These are phyloP conservation scores for Eucalyptus caleyi DNA, from an alignment of 345 rosid genomes.

Conservation along the genomic window DNA sequence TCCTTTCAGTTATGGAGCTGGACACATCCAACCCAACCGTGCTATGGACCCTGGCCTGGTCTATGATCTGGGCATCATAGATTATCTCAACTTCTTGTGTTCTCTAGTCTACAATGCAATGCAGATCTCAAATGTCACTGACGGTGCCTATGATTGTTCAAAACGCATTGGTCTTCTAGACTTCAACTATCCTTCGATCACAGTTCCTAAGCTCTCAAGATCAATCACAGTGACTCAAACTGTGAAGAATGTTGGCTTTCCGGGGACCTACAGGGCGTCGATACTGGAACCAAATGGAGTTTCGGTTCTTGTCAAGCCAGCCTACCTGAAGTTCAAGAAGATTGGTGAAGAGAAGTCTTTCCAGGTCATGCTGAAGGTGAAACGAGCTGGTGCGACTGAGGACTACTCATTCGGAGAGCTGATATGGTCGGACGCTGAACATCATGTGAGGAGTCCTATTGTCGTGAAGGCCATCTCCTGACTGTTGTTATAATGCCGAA, in stretches of 20 bases:
- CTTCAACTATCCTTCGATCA: conserved; percentile 87
- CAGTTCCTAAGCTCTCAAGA: conserved; percentile 23
- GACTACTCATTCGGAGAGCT: background rate
- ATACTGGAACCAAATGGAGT: conserved; percentile 43
- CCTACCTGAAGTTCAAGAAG: conserved; percentile 30
- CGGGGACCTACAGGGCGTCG: conserved; percentile 33
- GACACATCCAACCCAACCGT: conserved; percentile 69
- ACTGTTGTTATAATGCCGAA: background rate
- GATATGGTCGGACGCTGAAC: background rate
- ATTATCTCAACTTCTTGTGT: conserved; percentile 72
- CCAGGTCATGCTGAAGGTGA: conserved; percentile 1
- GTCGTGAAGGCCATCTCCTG: background rate
- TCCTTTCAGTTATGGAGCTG: conserved; percentile 74
- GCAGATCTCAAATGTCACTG: conserved; percentile 24
- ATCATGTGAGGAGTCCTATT: conserved; percentile 4
- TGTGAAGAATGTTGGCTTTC: conserved; percentile 63
- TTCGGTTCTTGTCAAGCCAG: conserved; percentile 20
- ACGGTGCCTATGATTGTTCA: conserved; percentile 28
- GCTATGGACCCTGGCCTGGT: conserved; percentile 81
- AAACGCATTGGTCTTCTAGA: conserved; percentile 13
- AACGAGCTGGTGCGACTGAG: background rate
- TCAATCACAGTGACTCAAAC: conserved; percentile 33
- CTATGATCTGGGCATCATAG: conserved; percentile 35
- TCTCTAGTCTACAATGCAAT: conserved; percentile 41
- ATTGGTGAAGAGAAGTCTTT: conserved; percentile 58